Conservation (phyloP, 73 alveolate genomes). For the Paramecium biaurelia region DNA sequence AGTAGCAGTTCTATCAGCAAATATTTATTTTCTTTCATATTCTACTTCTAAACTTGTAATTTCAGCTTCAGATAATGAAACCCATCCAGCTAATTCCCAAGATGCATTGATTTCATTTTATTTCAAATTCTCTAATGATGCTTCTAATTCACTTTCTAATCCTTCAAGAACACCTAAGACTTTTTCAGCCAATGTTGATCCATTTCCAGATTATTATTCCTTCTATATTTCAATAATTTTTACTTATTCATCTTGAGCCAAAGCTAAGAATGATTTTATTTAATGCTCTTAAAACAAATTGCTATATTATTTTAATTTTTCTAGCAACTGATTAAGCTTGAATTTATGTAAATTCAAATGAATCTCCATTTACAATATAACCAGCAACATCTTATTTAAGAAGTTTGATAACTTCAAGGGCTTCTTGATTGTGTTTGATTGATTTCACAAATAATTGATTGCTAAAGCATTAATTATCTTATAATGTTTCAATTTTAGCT, state of each 20-base stretch:
- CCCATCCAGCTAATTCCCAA: conserved; percentile 46
- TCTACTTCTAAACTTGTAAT: conserved; percentile 11
- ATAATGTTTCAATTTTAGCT: background rate
- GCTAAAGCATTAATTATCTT: conserved; percentile 8
- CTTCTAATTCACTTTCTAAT: background rate
- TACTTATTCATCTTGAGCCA: background rate
- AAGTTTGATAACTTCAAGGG: conserved; percentile 30
- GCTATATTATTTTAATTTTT: conserved; percentile 7
- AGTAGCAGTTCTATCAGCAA: conserved; percentile 51
- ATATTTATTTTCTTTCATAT: conserved; percentile 34
- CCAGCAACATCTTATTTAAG: conserved; percentile 41
- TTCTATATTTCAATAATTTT: background rate
- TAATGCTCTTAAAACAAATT: conserved; percentile 7
- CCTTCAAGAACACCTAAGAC: background rate
- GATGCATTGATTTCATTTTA: conserved; percentile 21
- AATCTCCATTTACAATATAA: conserved; percentile 4
- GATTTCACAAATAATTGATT: conserved; percentile 32
- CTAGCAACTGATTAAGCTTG: conserved; percentile 2
- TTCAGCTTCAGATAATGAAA: conserved; percentile 46
- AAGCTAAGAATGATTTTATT: conserved; percentile 20
- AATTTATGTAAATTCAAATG: background rate
- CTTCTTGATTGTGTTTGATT: conserved; percentile 7
- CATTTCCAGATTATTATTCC: background rate
- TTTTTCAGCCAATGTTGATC: conserved; percentile 41
- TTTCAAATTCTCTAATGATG: conserved; percentile 22